phyloP scores from a whole-genome alignment of 345 rosid species.

The Passiflora organensis region DNA sequence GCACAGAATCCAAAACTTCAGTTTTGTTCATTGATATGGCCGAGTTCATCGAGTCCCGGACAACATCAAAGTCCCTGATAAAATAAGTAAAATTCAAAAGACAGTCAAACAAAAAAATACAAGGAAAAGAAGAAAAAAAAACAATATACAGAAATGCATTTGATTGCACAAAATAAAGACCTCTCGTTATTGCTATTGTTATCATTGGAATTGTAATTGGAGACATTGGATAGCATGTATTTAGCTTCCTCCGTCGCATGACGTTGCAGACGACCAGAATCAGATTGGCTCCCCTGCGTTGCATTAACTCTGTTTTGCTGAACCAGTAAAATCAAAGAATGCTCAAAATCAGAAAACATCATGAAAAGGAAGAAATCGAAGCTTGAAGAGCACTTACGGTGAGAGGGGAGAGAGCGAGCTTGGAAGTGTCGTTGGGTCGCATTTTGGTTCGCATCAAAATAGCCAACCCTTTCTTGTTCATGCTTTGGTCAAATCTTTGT shows the following conservation, averaged over 20 bases:
- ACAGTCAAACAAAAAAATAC: neutral
- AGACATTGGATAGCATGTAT: conserved; percentile 14
- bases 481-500: neutral
- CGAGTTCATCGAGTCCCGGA: conserved; percentile 67
- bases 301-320: neutral
- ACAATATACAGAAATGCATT: neutral
- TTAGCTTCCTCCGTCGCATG: conserved; percentile 16
- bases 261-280: conserved; percentile 9
- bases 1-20: conserved; percentile 60
- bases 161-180: neutral
- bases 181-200: conserved; percentile 28
- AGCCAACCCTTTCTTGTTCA: conserved; percentile 73
- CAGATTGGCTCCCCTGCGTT: conserved; percentile 26
- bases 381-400: conserved; percentile 30
- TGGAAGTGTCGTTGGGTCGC: conserved; percentile 46
- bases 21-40: conserved; percentile 75
- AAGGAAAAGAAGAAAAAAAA: neutral
- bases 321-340: neutral
- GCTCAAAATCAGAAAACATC: neutral
- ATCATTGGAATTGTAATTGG: no score
- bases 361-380: neutral
- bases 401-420: conserved; percentile 40
- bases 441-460: conserved; percentile 70
- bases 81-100: no score
- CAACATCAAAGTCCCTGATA: conserved; percentile 61